Conservation (phyloP, 441 rosid species). For the Geranium incanum region DNA sequence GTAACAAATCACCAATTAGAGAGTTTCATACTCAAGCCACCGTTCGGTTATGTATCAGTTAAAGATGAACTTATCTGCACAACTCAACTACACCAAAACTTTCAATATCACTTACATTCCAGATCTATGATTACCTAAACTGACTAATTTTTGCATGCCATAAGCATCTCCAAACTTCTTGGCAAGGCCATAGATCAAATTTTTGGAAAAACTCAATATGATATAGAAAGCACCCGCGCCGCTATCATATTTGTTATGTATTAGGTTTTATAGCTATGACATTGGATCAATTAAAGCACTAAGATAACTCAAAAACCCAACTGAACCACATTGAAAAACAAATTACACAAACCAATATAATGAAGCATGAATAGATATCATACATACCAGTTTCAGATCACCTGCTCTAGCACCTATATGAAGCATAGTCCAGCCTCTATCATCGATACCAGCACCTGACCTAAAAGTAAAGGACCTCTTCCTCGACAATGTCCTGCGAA, state of each 20-base stretch:
- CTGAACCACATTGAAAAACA: not conserved
- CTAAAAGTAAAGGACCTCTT: constrained; percentile 35
- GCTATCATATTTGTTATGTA: not conserved
- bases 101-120: not conserved
- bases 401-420: constrained; percentile 80
- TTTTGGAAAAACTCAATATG: not conserved
- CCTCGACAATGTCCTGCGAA: constrained; percentile 49
- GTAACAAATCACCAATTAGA: not conserved
- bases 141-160: not conserved
- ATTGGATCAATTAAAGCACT: not conserved
- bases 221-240: too few species aligned
- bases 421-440: constrained; percentile 81
- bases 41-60: not conserved
- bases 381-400: constrained; percentile 51
- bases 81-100: not conserved
- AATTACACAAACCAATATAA: not conserved
- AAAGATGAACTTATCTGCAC: not conserved
- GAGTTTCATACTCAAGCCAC: not conserved
- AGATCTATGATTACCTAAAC: not conserved
- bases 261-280: too few species aligned
- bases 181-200: not conserved
- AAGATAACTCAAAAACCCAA: not conserved
- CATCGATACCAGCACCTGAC: constrained; percentile 49
- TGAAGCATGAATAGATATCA: not conserved
- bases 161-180: not conserved